Conservation (phyloP, 2,329 filamentous ascomycete species). For the Bipolaris sorokiniana region DNA sequence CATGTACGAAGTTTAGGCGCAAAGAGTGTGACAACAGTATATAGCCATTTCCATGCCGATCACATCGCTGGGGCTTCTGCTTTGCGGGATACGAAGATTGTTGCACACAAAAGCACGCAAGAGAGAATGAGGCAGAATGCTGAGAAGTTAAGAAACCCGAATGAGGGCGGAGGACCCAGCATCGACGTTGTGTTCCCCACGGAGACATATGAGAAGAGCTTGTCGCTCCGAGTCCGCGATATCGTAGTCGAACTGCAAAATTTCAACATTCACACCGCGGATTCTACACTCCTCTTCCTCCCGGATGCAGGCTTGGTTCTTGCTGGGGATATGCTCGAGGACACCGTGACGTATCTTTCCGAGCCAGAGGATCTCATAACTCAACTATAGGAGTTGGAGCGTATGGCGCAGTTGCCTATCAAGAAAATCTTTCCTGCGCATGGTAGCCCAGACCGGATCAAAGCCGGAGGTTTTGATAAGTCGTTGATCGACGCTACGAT, state of each 20-base stretch:
- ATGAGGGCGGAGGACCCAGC: background rate
- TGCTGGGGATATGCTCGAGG: background rate
- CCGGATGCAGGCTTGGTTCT: background rate
- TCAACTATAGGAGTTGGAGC: background rate
- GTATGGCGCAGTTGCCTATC: background rate
- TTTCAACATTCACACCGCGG: background rate
- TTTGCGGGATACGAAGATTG: background rate
- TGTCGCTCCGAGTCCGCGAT: background rate
- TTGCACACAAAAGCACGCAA: background rate
- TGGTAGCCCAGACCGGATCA: background rate
- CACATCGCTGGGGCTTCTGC: background rate
- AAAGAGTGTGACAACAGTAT: background rate
- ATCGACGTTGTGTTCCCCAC: background rate
- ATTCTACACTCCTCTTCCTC: background rate
- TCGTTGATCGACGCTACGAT: background rate
- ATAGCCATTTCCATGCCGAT: background rate
- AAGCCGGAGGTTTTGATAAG: background rate
- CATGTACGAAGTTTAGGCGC: background rate
- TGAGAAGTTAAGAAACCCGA: background rate
- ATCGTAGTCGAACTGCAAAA: background rate
- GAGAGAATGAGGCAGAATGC: background rate
- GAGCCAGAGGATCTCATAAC: background rate
- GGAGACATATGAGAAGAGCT: background rate
- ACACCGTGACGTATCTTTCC: background rate
- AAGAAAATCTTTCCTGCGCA: background rate